These are phyloP conservation scores for Ordospora pajunii DNA, from an alignment of 371 early-diverging fungal genomes.

Conservation along the genomic window DNA sequence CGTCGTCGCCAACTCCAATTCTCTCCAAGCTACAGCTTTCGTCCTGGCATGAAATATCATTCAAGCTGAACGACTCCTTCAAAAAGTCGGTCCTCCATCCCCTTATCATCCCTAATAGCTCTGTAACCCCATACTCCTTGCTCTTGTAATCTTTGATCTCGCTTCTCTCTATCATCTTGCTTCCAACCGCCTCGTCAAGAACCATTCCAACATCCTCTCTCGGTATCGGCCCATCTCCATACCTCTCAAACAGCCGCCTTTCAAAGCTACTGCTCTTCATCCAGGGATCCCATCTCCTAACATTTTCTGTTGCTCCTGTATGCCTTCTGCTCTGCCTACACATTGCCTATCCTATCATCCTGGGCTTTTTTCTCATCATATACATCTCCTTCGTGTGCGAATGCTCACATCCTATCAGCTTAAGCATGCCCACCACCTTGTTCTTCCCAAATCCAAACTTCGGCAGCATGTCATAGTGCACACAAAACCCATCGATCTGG, in stretches of 20 bases:
- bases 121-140: neutral
- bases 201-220: slow-evolving; percentile 8
- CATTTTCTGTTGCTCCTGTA: neutral
- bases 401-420: slow-evolving; percentile 18
- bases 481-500: slow-evolving; percentile 4
- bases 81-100: neutral
- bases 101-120: neutral
- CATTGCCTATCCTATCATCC: no score
- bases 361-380: neutral
- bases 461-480: slow-evolving; percentile 1
- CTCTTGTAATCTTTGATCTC: neutral
- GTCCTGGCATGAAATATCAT: neutral
- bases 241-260: slow-evolving; percentile 7
- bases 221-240: slow-evolving; percentile 12
- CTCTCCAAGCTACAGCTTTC: neutral
- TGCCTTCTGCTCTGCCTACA: neutral
- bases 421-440: neutral
- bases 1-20: neutral
- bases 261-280: slow-evolving; percentile 24
- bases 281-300: neutral
- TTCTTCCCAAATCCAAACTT: slow-evolving; percentile 1
- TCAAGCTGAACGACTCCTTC: slow-evolving; percentile 1
- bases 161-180: neutral
- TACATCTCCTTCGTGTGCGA: neutral
- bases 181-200: neutral